Base-by-base conservation (phyloP, 257 asterid genomes). In the Linderniella brevidens region DNA sequence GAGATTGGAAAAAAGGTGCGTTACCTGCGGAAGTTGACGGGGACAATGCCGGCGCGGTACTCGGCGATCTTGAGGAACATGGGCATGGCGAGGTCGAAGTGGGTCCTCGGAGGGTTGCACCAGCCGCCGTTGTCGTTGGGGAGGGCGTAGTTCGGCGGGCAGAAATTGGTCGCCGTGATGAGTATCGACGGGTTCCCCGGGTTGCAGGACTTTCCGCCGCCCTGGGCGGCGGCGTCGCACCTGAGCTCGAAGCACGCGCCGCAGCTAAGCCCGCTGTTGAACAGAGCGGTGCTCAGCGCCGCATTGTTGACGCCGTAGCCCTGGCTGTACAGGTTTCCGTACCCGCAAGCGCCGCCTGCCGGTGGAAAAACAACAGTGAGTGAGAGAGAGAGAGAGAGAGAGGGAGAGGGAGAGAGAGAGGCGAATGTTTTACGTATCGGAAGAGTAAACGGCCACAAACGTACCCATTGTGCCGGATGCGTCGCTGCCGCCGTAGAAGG, bases 261-360 rank as follows among this genome's bases (percentile, higher is more conserved):
- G 67, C 98, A 88, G 87, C 84, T 88, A 92, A 80, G 95, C 48
- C 98, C 98, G 13, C 65, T 84, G 9, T 69, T 82, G 66, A 78
- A 88, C 59, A 84, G 65, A 39, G 68, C 73, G n/a, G 85, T 72
- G 60, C 96, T 84, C 18, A 88, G 81, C 45, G 79, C 98, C 53
- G 92, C 98, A n/a, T 94, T 90, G 61, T 95, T 90, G 57, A 84
- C 85, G 40, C 96, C 98, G 65, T 90, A 84, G 1, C 98, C 96
- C 48, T 45, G 58, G 56, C 69, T 76, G n/a, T 62, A 73, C 19
- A 88, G 48, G 75, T 88, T 95, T 1, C 82, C 92, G 54, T 60
- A 90, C 14, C 98, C 98, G 58, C 98, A 90, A 0, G 98, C 94
- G 44, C 98, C 98, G 37, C 93, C 94, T 49, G 76, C 90, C 19